phyloP scores from a whole-genome alignment of 2,329 filamentous ascomycete genomes.

The Penicillium sp. region DNA sequence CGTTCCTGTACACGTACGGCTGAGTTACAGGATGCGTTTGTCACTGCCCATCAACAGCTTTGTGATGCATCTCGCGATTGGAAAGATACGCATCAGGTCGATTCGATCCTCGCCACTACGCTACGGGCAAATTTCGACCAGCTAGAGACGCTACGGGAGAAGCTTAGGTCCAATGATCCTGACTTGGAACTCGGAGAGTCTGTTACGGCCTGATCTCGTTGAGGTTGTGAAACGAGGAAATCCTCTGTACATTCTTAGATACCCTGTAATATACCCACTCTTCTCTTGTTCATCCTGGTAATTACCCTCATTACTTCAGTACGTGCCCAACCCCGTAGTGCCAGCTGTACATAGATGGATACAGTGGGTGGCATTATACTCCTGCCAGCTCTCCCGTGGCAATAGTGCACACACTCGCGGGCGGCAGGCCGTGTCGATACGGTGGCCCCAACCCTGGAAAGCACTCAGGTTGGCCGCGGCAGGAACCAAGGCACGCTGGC shows the following conservation, averaged over 20 bases:
- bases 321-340: no score
- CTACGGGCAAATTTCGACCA: constrained; percentile 38
- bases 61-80: constrained; percentile 27
- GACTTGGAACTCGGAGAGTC: no score
- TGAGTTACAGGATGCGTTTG: constrained; percentile 54
- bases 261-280: constrained; percentile 1
- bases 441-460: neutral
- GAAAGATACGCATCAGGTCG: constrained; percentile 15
- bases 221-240: neutral
- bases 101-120: constrained; percentile 27
- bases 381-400: neutral
- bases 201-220: no score
- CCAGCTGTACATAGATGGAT: no score
- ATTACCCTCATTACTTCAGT: no score
- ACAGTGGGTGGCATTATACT: neutral
- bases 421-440: constrained; percentile 14
- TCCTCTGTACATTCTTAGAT: neutral
- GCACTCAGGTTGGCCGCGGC: no score
- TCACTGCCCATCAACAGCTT: constrained; percentile 32
- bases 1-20: constrained; percentile 52
- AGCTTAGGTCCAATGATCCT: constrained; percentile 4
- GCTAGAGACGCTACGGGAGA: constrained; percentile 23
- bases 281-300: neutral
- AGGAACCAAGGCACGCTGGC: no score
- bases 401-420: neutral